Base-by-base conservation (phyloP, 2,329 filamentous ascomycete species). In the Neofusicoccum ribis region DNA sequence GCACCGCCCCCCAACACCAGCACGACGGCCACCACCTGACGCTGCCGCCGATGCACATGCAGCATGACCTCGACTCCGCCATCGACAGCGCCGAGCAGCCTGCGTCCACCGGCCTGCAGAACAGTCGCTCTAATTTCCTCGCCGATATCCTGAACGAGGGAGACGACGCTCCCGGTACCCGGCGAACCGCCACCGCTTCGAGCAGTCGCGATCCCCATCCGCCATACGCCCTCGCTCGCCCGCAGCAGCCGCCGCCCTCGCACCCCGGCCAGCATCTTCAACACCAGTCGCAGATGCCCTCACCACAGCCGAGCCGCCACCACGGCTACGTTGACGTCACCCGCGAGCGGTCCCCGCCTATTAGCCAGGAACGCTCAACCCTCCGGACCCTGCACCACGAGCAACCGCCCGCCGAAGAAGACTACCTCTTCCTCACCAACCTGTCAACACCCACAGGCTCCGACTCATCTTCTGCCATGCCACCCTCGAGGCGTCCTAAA, bases 311-410 rank as follows among this genome's bases (percentile, higher is more conserved):
- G 5, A n/a, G 44, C 14, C 59, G 27, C 11, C 34, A n/a, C 41
- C 62, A 76, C 64, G 74, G 74, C 66, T 77, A 76, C 60, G 76
- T 78, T 62, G 76, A 78, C 69, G 70, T 78, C 20, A 65, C 66
- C 20, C 59, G 52, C 52, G 66, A 66, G 43, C 47, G 41, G 5
- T 56, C 66, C 6, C 63, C 64, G 1, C 64, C 66, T 5, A 46
- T 65, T 3, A 59, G 52, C 44, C 52, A 65, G 36, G 56, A 65
- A 49, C 59, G 56, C 44, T 65, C 64, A 3, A 63, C 64, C 20
- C 39, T 65, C 6, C 27, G 41, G 11, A 44, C 39, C 37, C 47
- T 63, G 34, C 50, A 47, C 20, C 43, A 41, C 51, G 9, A 41
- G 7, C 37, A 23, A 7, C 20, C 37, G 36, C 14, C 54, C 23